Base-by-base conservation (phyloP, 192 early-diverging fungal species). In the Backusella macrospora region DNA sequence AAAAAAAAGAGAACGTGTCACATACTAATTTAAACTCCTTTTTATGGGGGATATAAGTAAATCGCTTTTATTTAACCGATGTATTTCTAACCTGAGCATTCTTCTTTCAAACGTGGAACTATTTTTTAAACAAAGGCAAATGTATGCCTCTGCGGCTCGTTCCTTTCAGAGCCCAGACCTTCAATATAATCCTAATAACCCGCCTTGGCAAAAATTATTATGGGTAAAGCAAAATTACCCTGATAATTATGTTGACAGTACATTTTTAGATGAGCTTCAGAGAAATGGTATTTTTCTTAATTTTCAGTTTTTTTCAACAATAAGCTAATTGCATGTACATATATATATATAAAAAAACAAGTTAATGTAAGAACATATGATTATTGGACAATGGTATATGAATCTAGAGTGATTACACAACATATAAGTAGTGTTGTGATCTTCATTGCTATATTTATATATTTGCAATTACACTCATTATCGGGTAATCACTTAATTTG, bases 191-290 rank as follows among this genome's bases (percentile, higher is more conserved):
- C 49, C 75, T 6, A 73, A 68, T 52, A 74, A 79, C 42, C 72
- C 66, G 5, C 83, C 86, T 21, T 97, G 94, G 95, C 82, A 89
- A 40, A 95, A 93, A 80, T 72, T 95, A 1, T 77, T 98, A 68
- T 98, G 94, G 79, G 90, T 95, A 48, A 90, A 91, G 68, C 96
- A 98, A 77, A 89, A 90, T 45, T 96, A 91, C 68, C 91, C 95
- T 6, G 96, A 98, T 78, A 94, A 96, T 79, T 93, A 96, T 80
- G 94, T 96, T 1, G 96, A 96, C 74, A 84, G 85, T 40, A 90
- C 93, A 3, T 98, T 98, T 76, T 75, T 98, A 55, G 90, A 92
- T 76, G 87, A 92, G 73, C 82, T 98, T 72, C 92, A 94, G 75
- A 93, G 93, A 81, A 98, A 97, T 81, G 93, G 90, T 90, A 85